Evolutionary conservation across 1,139 yeast species (phyloP), one percentile per base, ranked within the genome.

Genomic region (Magnusiomyces tetraspermus): DNA sequence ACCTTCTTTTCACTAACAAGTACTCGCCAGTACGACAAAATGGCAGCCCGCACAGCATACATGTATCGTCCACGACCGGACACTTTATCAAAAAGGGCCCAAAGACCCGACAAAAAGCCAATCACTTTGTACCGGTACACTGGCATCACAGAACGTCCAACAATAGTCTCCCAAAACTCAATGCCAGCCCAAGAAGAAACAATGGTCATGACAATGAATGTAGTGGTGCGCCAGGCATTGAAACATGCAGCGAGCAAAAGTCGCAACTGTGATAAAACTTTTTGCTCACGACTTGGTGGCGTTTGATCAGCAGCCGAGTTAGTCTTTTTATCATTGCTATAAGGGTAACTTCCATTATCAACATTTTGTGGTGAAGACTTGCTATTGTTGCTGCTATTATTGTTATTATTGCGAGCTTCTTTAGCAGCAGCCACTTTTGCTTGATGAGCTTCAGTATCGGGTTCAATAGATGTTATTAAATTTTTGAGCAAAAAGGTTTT

Each of bases 101-200:
- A 71, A 38, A 71, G 61, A 1, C 75, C 75, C 10, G 73, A 67
- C 47, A 67, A 51, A 52, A 69, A 66, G 10, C 75, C 75, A 54
- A 71, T 68, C 41, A 70, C 49, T 46, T 69, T 60, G 62, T 65
- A 68, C 21, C 75, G 67, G 40, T 61, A 59, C 31, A 58, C 60
- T 10, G 73, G 69, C 40, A 67, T 55, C 44, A 67, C 55, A 41
- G 57, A 60, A 51, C 60, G 59, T 30, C 68, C 65, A 31, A 71
- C 59, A 37, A 70, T 21, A 46, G 57, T 53, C 55, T 71, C 73
- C 40, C 67, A 56, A 19, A 66, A 57, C 46, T 70, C 73, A 31
- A 71, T 63, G n/a, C 75, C 75, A 6, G 70, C 67, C 72, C 74
- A 69, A 1, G 72, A 67, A 3, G 71, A 63, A 15, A 73, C 66